These are phyloP conservation scores for Mortierella sp. DNA, from an alignment of 371 early-diverging fungal species.

Conservation along the genomic window DNA sequence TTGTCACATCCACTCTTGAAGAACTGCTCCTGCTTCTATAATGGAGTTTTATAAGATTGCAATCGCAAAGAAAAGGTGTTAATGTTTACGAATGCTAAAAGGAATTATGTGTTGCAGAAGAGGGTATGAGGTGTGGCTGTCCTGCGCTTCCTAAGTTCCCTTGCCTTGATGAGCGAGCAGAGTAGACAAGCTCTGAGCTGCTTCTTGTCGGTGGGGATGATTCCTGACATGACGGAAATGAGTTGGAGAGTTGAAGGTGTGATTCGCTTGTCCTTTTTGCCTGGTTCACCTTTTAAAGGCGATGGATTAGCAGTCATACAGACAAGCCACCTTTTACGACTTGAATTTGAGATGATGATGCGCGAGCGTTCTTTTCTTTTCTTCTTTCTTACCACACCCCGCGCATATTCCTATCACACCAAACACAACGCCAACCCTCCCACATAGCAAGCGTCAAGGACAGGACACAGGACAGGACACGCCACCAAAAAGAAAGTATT, in stretches of 20 bases:
- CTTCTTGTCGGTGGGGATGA: conserved; percentile 81
- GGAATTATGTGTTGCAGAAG: neutral
- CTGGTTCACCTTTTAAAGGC: neutral
- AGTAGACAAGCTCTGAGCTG: conserved; percentile 93
- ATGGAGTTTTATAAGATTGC: neutral
- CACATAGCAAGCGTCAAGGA: neutral
- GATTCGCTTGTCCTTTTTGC: neutral
- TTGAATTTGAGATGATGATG: too few species aligned
- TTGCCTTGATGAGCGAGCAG: conserved; percentile 93
- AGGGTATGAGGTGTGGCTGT: neutral
- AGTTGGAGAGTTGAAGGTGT: neutral
- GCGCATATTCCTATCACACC: neutral
- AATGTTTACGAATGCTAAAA: neutral
- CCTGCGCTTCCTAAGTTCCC: neutral
- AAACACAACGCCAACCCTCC: too few species aligned
- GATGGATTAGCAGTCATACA: neutral
- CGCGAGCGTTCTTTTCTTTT: neutral
- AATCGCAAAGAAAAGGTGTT: neutral
- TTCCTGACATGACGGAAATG: conserved; percentile 65
- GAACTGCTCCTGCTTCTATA: conserved; percentile 83
- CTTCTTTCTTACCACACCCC: neutral
- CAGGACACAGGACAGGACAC: neutral
- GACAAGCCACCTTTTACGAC: conserved; percentile 7
- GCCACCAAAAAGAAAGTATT: neutral
- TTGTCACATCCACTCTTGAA: conserved; percentile 91